Base-by-base conservation (phyloP, 1,139 yeast species). In the Candida albicans region DNA sequence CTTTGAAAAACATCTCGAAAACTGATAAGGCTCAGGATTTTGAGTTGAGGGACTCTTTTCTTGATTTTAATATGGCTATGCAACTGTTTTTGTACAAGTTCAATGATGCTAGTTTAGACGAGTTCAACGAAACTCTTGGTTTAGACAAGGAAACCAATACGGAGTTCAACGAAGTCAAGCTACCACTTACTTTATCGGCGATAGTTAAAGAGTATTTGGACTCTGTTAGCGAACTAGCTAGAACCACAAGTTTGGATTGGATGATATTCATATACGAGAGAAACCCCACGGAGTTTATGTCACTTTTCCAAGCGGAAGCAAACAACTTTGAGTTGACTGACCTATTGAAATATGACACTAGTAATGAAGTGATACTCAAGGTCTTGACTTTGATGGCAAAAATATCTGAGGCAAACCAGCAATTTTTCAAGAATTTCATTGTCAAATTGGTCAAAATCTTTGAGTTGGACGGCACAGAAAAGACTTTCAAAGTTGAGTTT, bases 221-320 rank as follows among this genome's bases (percentile, higher is more conserved):
- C 28, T 41, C 42, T 2, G 62, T 67, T 45, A 85, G 88, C 53
- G 96, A 89, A 51, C 81, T 84, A 30, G 87, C 97, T 0, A 73
- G 95, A 51, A 77, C 90, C 14, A 90, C 95, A 0, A 87, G 95
- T 14, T 69, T 95, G 37, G 96, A 91, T 52, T 95, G 99, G 99
- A 71, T 95, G 31, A 83, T 84, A 24, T 82, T 89, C 75, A 72
- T 95, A 37, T 95, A 91, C 57, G 77, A 82, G 29, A 83, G 83
- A 52, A 85, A 85, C 35, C 88, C 95, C 0, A 67, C 76, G 25
- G 75, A 79, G 55, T 79, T 81, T 55, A 73, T 79, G 52, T 81
- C 73, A 58, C 84, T 57, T 30, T 58, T 65, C 11, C 57, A 57
- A 13, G 27, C 25, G 12, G 30, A 22, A 30, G 59, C 52, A 2